Evolutionary conservation across 805 yeast genomes (phyloP).

Genomic region (Starmerella asiatica): DNA sequence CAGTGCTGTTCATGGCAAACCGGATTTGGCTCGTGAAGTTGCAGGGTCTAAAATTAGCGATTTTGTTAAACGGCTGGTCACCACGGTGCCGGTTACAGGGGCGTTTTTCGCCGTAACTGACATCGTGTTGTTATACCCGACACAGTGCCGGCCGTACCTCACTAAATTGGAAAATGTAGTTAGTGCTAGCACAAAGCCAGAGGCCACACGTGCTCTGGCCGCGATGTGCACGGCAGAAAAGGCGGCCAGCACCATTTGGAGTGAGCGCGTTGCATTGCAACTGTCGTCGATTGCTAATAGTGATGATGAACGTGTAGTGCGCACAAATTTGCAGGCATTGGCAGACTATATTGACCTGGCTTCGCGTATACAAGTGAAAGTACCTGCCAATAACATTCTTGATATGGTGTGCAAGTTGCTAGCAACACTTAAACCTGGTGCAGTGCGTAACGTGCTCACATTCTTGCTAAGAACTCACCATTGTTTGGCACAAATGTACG

Average conservation of each 20-base stretch:
- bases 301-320: background rate
- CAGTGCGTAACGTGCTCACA: slow-evolving; percentile 2
- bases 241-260: slow-evolving; percentile 15
- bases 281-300: background rate
- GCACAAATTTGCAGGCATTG: background rate
- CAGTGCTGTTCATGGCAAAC: slow-evolving; percentile 45
- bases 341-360: slow-evolving; percentile 7
- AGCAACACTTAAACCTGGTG: slow-evolving; percentile 6
- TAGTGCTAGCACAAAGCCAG: background rate
- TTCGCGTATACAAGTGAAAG: slow-evolving; percentile 4
- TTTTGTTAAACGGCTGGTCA: slow-evolving; percentile 34
- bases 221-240: slow-evolving; percentile 15
- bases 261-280: background rate
- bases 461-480: slow-evolving; percentile 11
- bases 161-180: slow-evolving; percentile 13
- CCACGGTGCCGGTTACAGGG: slow-evolving; percentile 7
- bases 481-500: slow-evolving; percentile 9
- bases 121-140: slow-evolving; percentile 16
- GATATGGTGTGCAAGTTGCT: slow-evolving; percentile 1
- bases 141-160: slow-evolving; percentile 18
- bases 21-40: slow-evolving; percentile 69
- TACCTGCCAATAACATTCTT: slow-evolving; percentile 10
- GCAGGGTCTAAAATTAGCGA: slow-evolving; percentile 65
- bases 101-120: slow-evolving; percentile 3
- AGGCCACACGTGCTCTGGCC: slow-evolving; percentile 10